A percentile compares a stretch with the other conserved stretches of the same genome.
Conservation (phyloP, 1,284 basidiomycete genomes). For the Wolfiporia cocos region DNA sequence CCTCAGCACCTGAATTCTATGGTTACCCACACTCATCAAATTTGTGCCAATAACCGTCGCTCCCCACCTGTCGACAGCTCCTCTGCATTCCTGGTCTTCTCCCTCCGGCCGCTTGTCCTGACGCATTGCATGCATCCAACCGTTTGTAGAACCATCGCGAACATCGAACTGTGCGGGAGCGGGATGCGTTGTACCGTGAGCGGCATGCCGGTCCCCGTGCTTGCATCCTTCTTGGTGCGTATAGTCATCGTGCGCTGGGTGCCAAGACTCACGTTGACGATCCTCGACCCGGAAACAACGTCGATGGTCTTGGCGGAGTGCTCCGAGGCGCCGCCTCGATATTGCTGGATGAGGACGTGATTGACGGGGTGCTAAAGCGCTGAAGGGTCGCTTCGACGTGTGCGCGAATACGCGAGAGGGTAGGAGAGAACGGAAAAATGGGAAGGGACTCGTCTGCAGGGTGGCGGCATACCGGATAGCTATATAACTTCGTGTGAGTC, state of each 20-base stretch:
- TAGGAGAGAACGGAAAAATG: constrained; percentile 57
- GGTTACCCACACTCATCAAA: too few relatives aligned
- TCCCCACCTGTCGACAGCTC: constrained; percentile 52
- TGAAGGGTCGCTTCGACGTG: constrained; percentile 47
- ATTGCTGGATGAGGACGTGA: constrained; percentile 73
- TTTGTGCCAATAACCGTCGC: too few relatives aligned
- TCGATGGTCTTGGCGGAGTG: constrained; percentile 81
- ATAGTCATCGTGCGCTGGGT: constrained; percentile 69
- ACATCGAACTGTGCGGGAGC: constrained; percentile 73
- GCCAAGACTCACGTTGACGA: constrained; percentile 73
- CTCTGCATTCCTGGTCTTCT: constrained; percentile 41
- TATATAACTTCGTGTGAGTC: too few relatives aligned
- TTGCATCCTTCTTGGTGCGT: constrained; percentile 50
- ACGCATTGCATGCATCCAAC: constrained; percentile 67
- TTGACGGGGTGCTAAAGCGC: constrained; percentile 56
- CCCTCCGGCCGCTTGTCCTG: constrained; percentile 57
- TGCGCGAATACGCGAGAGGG: constrained; percentile 54
- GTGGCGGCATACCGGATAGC: constrained; percentile 72
- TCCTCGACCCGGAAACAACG: constrained; percentile 58
- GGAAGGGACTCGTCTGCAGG: constrained; percentile 70
- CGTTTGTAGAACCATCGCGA: constrained; percentile 65
- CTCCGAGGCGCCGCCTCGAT: constrained; percentile 68
- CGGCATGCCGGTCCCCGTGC: background rate
- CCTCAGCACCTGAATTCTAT: too few relatives aligned
- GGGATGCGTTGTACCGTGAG: constrained; percentile 54